Evolutionary conservation across 257 asterid species (phyloP), one percentile per base, ranked within the genome.

Genomic region (Eucommia ulmoides): DNA sequence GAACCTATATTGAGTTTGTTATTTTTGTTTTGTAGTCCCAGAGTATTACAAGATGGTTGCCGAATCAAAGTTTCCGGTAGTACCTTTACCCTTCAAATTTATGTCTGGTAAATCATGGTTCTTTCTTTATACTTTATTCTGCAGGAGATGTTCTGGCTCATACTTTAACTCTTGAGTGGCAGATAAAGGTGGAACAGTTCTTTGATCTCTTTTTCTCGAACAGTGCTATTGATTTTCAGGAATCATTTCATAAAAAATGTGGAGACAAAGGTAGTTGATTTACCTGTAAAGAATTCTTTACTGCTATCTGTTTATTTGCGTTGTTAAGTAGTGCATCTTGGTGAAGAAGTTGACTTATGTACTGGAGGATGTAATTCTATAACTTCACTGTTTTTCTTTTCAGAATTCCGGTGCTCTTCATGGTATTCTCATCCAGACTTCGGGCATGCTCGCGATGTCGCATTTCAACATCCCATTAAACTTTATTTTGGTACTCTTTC

Each of bases 391-490:
- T 42, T 42, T 6, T 42, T 10, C 19, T 65, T 55, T 46, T 21
- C 57, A 91, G 99, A 86, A 52, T 83, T 86, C 72, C 81, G 72
- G 68, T 77, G 94, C 66, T 69, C 83, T 46, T 41, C 76, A 45
- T 91, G 99, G 99, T 52, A 49, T 53, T 75, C 83, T 52, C 75
- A 77, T 72, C 92, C 73, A 53, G 78, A 71, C 54, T 65, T 70
- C 60, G 96, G 93, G 59, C 76, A 78, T 61, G 63, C 79, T 25
- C 93, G 96, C 23, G 75, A 75, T 42, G 75, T 74, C 55, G 83
- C 96, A 52, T 91, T 91, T 75, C 96, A 74, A 58, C 99, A 91
- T 73, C 99, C 99, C 58, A 86, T 91, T 50, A 91, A 91, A 74
- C 20, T 91, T 49, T 91, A 91, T 64, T 74, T 91, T 59, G 99